Base-by-base conservation (phyloP, 192 early-diverging fungal species). In the Podila epicladia region DNA sequence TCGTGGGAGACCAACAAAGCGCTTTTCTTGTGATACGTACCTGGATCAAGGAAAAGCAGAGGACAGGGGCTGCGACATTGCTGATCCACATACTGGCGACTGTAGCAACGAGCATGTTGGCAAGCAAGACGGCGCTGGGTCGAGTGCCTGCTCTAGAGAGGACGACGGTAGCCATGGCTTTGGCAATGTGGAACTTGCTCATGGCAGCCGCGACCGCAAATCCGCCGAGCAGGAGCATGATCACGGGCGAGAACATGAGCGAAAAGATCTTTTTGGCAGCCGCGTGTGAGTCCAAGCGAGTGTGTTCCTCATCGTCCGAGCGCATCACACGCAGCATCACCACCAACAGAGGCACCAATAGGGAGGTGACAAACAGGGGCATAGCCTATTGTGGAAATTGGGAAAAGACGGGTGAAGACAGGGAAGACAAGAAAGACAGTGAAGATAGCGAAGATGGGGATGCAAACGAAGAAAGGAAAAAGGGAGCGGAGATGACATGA, bases 1-100 rank as follows among this genome's bases (percentile, higher is more conserved):
- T 9, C 13, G 22, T 31, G 28, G 58, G 33, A 85, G 38, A 17
- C 13, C 41, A 45, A 45, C 12, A 45, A 17, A 15, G 41, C 41
- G 41, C 1, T 45, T 11, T 45, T 41, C 11, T 41, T 45, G 8
- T 45, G 41, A 37, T 22, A 37, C 64, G 29, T 73, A 92, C 91
- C 72, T 93, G 91, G 69, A 97, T 93, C 71, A 99, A 84, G 49
- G 94, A 95, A 72, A 99, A 97, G 85, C 97, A 99, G 19, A 99
- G 86, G 20, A 97, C 97, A 12, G 97, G 97, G 12, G 97, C 97
- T 3, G 97, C 97, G 7, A 99, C 97, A 71, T 99, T 99, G 57
- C 90, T 92, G 69, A 99, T 99, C 97, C 96, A 97, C 97, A 99
- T 99, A 85, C 94, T 96, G 13, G 95, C 94, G 87, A 99, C 90